Conservation (phyloP, 129 eudicot genomes). For the Centella asiatica region DNA sequence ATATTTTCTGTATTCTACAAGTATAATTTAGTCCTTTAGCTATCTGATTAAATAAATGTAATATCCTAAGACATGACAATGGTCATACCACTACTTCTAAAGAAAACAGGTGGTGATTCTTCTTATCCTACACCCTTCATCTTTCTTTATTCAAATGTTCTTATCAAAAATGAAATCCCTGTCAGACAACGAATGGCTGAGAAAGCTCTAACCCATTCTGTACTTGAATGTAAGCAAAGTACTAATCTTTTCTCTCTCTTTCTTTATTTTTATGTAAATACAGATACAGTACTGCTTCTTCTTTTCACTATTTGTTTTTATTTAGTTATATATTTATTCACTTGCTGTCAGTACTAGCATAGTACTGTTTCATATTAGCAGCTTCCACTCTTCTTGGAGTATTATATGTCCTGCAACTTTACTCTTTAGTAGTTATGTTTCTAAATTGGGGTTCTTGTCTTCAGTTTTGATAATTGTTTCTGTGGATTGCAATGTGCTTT, state of each 20-base stretch:
- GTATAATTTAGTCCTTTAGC: background rate
- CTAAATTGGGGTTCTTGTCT: constrained; percentile 31
- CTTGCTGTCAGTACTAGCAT: constrained; percentile 21
- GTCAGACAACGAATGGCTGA: constrained; percentile 58
- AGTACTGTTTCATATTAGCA: constrained; percentile 6
- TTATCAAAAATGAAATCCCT: constrained; percentile 25
- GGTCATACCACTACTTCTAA: background rate
- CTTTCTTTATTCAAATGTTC: constrained; percentile 13
- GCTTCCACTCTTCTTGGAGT: constrained; percentile 26
- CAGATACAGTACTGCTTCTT: no score
- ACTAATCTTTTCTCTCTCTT: constrained; percentile 22
- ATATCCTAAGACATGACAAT: no score
- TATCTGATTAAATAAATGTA: background rate
- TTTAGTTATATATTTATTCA: background rate
- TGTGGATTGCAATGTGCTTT: constrained; percentile 6
- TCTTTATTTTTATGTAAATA: background rate
- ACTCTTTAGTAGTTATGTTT: constrained; percentile 20
- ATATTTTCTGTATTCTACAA: background rate
- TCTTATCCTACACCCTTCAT: constrained; percentile 16
- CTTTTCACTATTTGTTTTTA: background rate
- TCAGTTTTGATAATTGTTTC: constrained; percentile 13
- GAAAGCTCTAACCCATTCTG: constrained; percentile 38
- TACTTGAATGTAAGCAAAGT: constrained; percentile 20
- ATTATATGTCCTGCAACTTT: constrained; percentile 15
- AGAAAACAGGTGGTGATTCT: constrained; percentile 2